phyloP scores from a whole-genome alignment of 164 flowering plant genomes.

The Umbilicus rupestris region DNA sequence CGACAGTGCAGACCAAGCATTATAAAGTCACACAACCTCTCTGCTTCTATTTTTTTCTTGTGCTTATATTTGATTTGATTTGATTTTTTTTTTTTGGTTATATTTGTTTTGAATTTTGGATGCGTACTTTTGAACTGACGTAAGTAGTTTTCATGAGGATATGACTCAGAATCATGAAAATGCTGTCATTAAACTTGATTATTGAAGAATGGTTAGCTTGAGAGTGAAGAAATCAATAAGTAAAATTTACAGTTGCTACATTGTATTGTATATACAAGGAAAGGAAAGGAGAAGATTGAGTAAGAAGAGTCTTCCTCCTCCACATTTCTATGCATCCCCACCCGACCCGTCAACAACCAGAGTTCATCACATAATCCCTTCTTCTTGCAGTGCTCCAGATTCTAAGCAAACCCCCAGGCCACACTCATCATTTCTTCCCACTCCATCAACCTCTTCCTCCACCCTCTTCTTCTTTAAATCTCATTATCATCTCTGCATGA shows the following conservation, averaged over 20 bases:
- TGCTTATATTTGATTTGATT: too few relatives aligned
- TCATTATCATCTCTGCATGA: background rate
- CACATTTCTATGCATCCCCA: conserved; percentile 12
- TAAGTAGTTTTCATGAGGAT: background rate
- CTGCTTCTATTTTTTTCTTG: too few relatives aligned
- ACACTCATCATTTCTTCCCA: conserved; percentile 33
- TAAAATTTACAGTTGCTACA: background rate
- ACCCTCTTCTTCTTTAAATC: conserved; percentile 14
- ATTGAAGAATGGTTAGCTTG: conserved; percentile 23
- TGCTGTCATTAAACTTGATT: too few relatives aligned
- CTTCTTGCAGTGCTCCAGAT: conserved; percentile 17
- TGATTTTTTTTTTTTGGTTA: too few relatives aligned
- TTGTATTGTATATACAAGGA: conserved; percentile 16
- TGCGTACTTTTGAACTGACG: background rate
- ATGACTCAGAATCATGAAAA: too few relatives aligned
- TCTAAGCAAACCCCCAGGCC: conserved; percentile 69
- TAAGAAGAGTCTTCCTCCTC: conserved; percentile 33
- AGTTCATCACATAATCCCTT: background rate
- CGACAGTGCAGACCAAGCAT: conserved; percentile 28
- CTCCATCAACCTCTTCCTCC: conserved; percentile 37
- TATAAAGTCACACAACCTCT: background rate
- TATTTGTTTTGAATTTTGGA: too few relatives aligned
- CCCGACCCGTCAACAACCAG: conserved; percentile 58
- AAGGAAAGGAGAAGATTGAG: conserved; percentile 40
- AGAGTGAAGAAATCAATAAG: conserved; percentile 42